Evolutionary conservation across 208 protist species (phyloP), one percentile per base, ranked within the genome.

Genomic region (Acanthamoeba lenticulata): DNA sequence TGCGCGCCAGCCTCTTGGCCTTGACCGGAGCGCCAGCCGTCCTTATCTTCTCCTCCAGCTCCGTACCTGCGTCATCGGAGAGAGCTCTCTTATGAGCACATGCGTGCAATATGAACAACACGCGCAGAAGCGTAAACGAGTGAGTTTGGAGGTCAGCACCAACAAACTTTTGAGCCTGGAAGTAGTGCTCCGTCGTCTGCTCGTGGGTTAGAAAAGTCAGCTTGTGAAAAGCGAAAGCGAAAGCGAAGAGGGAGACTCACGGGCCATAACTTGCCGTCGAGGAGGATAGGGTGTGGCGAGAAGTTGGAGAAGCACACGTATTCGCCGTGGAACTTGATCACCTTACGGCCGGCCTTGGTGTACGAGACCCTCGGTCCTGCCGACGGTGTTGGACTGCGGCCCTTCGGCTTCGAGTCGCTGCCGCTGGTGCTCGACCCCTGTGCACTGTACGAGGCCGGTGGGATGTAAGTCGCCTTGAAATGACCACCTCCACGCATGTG

Each of bases 131-230:
- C 17, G 19, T 62, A 27, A 0, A 6, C 57, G 57, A 34, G n/a
- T 29, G n/a, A n/a, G n/a, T n/a, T 60, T 9, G 36, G 67, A 44
- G 13, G 0, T 27, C 19, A 9, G 32, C 34, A 89, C 45, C 79
- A 13, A 36, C 45, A 92, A 92, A 92, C 60, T 92, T 92, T 19
- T 74, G 49, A 11, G 90, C 90, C 65, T 93, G 90, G 38, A 93
- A 93, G 47, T 93, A 93, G 44, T 93, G 90, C 90, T 93, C 90
- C 17, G 90, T 85, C 36, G 90, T 91, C 69, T 81, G 34, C 27
- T 13, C 32, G 62, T 5, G 11, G 62, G 62, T 11, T 5, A 72
- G 21, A 72, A 72, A 24, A 72, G 32, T n/a, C 36, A 79, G 0
- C 2, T 40, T 27, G 29, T 27, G 21, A 5, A 79, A 1, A 45